Conservation (phyloP, 805 yeast species). For the Metschnikowia shivogae region DNA sequence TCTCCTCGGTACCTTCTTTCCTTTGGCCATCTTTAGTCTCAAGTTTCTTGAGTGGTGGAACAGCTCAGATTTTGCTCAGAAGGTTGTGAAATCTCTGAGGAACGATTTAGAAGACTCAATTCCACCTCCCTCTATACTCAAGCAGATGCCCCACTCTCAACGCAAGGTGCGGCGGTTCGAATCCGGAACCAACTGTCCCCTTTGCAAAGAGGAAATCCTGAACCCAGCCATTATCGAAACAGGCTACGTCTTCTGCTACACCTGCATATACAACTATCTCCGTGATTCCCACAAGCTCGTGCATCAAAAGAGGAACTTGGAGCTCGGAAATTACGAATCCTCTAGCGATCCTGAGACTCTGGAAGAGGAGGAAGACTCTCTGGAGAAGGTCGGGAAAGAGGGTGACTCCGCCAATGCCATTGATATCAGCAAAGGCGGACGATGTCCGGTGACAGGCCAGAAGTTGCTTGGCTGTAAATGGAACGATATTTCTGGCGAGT, state of each 20-base stretch:
- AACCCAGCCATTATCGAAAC: conserved; percentile 90
- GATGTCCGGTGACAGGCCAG: conserved; percentile 81
- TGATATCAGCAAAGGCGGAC: conserved; percentile 43
- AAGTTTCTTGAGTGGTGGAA: conserved; percentile 95
- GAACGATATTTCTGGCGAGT: conserved; percentile 51
- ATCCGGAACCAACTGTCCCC: conserved; percentile 50
- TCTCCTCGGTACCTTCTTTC: conserved; percentile 55
- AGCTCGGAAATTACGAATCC: conserved; percentile 15
- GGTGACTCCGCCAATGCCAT: background rate
- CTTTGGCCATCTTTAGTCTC: conserved; percentile 73
- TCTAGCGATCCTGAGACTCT: conserved; percentile 5
- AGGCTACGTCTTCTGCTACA: conserved; percentile 85
- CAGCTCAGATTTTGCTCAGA: conserved; percentile 64
- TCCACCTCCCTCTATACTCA: conserved; percentile 42
- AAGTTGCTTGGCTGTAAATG: conserved; percentile 67
- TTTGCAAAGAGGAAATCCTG: conserved; percentile 60
- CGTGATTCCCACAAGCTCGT: conserved; percentile 41
- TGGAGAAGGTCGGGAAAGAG: conserved; percentile 6
- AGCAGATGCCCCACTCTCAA: conserved; percentile 15
- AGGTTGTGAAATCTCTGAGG: conserved; percentile 47
- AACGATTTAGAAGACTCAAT: conserved; percentile 44
- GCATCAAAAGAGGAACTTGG: conserved; percentile 9
- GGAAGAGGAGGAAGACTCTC: conserved; percentile 10
- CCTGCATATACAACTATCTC: conserved; percentile 71
- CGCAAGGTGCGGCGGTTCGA: conserved; percentile 22